Evolutionary conservation across 768 basidiomycete genomes (phyloP).

Genomic region (Mrakia hoshinonis): DNA sequence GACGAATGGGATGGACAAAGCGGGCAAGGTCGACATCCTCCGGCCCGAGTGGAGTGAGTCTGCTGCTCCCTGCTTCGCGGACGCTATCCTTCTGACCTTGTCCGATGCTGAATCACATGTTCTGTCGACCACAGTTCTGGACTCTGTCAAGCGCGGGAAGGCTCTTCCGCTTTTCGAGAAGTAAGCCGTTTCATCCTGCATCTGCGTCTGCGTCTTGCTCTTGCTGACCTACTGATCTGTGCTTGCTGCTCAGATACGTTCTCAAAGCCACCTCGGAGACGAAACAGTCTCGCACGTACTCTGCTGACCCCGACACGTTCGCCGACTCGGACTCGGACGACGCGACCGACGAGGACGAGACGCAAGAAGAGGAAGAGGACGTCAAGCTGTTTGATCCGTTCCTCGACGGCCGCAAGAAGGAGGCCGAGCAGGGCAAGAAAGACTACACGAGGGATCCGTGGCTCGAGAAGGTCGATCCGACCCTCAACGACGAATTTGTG

Average conservation of each 20-base stretch:
- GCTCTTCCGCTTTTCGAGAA: conserved; percentile 48
- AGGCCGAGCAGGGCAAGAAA: neutral
- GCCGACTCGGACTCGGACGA: neutral
- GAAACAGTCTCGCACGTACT: neutral
- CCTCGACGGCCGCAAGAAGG: neutral
- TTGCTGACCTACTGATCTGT: neutral
- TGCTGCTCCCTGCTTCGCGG: too few species aligned
- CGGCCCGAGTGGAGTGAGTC: conserved; percentile 76
- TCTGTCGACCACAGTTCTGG: too few species aligned
- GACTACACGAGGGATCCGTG: neutral
- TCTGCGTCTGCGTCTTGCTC: neutral
- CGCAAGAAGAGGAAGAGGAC: conserved; percentile 6
- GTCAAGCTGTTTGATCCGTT: neutral
- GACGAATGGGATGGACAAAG: neutral
- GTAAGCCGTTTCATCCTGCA: conserved; percentile 17
- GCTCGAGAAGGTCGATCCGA: neutral
- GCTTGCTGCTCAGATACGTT: conserved; percentile 19
- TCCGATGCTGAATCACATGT: too few species aligned
- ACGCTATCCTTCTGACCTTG: too few species aligned
- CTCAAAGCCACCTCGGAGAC: conserved; percentile 15
- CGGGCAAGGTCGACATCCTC: conserved; percentile 9
- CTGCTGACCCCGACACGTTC: neutral
- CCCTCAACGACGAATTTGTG: neutral
- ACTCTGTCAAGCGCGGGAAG: conserved; percentile 58
- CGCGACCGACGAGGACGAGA: neutral